phyloP scores from a whole-genome alignment of 306 rosid genomes.

The Prunus padus region DNA sequence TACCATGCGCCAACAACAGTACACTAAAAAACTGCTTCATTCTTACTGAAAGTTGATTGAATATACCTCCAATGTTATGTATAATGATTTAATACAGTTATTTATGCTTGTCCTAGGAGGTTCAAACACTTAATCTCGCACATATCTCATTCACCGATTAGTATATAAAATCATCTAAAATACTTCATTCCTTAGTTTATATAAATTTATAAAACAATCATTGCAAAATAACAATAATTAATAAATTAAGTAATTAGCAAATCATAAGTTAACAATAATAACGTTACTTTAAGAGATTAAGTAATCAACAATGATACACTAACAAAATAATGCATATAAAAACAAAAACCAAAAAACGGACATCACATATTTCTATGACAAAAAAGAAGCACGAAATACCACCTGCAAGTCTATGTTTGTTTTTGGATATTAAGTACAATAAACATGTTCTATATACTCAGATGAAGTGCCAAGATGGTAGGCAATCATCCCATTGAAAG shows the following conservation, averaged over 20 bases:
- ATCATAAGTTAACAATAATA: too few species aligned
- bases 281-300: neutral
- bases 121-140: neutral
- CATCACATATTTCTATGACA: neutral
- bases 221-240: too few species aligned
- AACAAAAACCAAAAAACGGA: neutral
- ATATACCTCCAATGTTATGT: neutral
- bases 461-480: neutral
- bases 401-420: neutral
- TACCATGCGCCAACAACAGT: neutral
- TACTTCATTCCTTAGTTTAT: neutral
- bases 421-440: neutral
- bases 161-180: neutral
- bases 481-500: neutral
- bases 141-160: neutral
- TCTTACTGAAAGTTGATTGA: too few species aligned
- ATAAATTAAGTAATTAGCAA: too few species aligned
- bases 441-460: neutral
- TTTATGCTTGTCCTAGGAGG: neutral
- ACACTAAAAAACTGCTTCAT: neutral
- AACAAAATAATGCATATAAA: neutral
- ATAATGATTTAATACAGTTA: neutral
- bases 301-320: too few species aligned
- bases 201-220: too few species aligned
- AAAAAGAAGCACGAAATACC: neutral